Percentiles rank a stretch among this genome's conserved stretches.
phyloP scores from a whole-genome alignment of 495 filamentous ascomycete genomes.

The Aspergillus sclerotiicarbonarius region DNA sequence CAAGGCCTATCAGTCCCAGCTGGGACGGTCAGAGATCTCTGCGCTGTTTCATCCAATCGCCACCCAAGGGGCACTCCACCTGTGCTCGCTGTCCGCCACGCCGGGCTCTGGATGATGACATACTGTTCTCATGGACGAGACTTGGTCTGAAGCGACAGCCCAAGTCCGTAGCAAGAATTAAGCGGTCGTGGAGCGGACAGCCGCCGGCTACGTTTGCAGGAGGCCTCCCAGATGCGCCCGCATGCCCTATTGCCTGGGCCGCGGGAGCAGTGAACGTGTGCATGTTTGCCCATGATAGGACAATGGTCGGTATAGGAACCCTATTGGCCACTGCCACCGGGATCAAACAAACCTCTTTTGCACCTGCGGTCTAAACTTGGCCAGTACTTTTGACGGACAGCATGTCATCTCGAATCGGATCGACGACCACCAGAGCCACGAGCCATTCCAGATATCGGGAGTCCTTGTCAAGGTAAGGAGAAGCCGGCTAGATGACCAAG shows the following conservation, averaged over 20 bases:
- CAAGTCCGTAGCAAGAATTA: not conserved
- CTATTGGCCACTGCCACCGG: slow-evolving; percentile 16
- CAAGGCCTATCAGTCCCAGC: slow-evolving; percentile 14
- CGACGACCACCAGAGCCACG: slow-evolving; percentile 5
- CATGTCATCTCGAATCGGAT: slow-evolving; percentile 8
- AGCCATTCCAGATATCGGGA: slow-evolving; percentile 5
- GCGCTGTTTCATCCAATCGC: slow-evolving; percentile 17
- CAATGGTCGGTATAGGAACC: slow-evolving; percentile 6
- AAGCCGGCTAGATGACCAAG: not conserved
- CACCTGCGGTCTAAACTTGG: slow-evolving; percentile 14
- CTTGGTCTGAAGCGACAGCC: slow-evolving; percentile 3
- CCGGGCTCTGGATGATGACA: slow-evolving; percentile 2
- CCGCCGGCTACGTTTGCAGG: slow-evolving; percentile 28
- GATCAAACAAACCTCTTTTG: slow-evolving; percentile 22
- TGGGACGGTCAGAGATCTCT: slow-evolving; percentile 13
- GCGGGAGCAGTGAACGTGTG: slow-evolving; percentile 8
- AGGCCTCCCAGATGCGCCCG: slow-evolving; percentile 2
- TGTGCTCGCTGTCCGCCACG: slow-evolving; percentile 6
- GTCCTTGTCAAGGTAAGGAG: slow-evolving; percentile 9
- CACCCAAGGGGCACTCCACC: slow-evolving; percentile 6
- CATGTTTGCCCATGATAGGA: slow-evolving; percentile 22
- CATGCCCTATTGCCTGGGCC: slow-evolving; percentile 11
- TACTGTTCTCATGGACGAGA: not conserved
- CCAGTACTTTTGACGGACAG: slow-evolving; percentile 22
- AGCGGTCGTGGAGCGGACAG: slow-evolving; percentile 14